phyloP scores from a whole-genome alignment of 805 yeast species.

The Suhomyces prunicola region DNA sequence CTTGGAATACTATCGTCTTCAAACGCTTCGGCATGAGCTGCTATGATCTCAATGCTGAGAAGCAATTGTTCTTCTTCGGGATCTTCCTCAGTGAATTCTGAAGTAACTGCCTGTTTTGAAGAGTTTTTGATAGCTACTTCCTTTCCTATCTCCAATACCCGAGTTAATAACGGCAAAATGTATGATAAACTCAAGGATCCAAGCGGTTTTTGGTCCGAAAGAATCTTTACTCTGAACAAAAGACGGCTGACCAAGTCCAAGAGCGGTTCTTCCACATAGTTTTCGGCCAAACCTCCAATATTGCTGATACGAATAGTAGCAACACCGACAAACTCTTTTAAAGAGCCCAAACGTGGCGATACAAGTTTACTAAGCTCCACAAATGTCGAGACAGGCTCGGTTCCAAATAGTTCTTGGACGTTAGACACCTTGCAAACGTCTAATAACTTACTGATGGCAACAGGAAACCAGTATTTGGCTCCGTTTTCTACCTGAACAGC shows the following conservation, averaged over 20 bases:
- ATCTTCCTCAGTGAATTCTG: conserved; percentile 77
- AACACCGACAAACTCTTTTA: conserved; percentile 58
- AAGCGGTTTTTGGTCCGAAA: conserved; percentile 69
- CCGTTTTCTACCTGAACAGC: conserved; percentile 62
- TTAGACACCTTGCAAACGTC: conserved; percentile 37
- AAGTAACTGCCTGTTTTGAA: conserved; percentile 47
- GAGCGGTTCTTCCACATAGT: conserved; percentile 50
- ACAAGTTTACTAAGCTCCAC: conserved; percentile 52
- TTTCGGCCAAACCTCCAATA: conserved; percentile 44
- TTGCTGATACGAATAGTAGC: conserved; percentile 61
- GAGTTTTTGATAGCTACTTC: conserved; percentile 51
- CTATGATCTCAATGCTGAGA: conserved; percentile 71
- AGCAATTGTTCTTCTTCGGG: conserved; percentile 85
- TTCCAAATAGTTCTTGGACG: conserved; percentile 38
- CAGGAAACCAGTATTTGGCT: conserved; percentile 65
- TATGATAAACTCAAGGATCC: conserved; percentile 69
- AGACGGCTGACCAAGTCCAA: conserved; percentile 59
- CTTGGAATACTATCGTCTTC: conserved; percentile 69
- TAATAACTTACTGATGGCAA: conserved; percentile 52
- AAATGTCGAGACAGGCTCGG: conserved; percentile 47
- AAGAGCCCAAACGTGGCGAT: conserved; percentile 49
- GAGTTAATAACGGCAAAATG: conserved; percentile 68
- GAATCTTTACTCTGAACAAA: conserved; percentile 70
- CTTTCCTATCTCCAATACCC: conserved; percentile 66
- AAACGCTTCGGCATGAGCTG: conserved; percentile 66